These are phyloP conservation scores for Gossypium anomalum DNA, from an alignment of 345 rosid genomes.

Conservation along the genomic window DNA sequence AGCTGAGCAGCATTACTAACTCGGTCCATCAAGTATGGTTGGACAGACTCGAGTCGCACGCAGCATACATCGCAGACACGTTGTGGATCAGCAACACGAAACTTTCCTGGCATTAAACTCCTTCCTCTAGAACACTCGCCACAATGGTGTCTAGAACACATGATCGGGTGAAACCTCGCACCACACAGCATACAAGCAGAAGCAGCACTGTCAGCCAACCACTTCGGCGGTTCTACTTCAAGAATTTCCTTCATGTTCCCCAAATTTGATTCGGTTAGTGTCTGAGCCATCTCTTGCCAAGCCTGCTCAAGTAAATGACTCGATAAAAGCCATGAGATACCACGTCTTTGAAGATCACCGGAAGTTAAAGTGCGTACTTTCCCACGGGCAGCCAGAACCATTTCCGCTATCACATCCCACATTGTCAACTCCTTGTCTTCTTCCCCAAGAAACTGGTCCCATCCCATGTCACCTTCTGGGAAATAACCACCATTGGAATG, in stretches of 20 bases:
- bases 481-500: conserved; percentile 71
- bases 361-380: conserved; percentile 71
- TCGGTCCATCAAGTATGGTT: conserved; percentile 84
- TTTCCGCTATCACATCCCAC: conserved; percentile 92
- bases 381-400: conserved; percentile 80
- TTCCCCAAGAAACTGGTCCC: conserved; percentile 50
- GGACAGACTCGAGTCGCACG: conserved; percentile 79
- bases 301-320: conserved; percentile 78
- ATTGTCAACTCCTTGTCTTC: conserved; percentile 78
- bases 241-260: conserved; percentile 63
- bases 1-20: conserved; percentile 90
- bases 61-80: conserved; percentile 92
- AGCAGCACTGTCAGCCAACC: conserved; percentile 90
- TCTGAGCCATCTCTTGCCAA: conserved; percentile 95
- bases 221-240: conserved; percentile 82
- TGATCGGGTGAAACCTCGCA: conserved; percentile 83
- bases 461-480: conserved; percentile 90
- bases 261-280: conserved; percentile 69
- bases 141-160: conserved; percentile 96
- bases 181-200: conserved; percentile 86
- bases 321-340: conserved; percentile 52
- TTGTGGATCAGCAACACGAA: conserved; percentile 62
- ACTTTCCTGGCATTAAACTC: conserved; percentile 77
- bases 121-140: conserved; percentile 83
- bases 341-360: conserved; percentile 46